A percentile compares a stretch with the other conserved stretches of the same genome.
Evolutionary conservation across 2,329 filamentous ascomycete genomes (phyloP).

Genomic region (Calonectria montana): DNA sequence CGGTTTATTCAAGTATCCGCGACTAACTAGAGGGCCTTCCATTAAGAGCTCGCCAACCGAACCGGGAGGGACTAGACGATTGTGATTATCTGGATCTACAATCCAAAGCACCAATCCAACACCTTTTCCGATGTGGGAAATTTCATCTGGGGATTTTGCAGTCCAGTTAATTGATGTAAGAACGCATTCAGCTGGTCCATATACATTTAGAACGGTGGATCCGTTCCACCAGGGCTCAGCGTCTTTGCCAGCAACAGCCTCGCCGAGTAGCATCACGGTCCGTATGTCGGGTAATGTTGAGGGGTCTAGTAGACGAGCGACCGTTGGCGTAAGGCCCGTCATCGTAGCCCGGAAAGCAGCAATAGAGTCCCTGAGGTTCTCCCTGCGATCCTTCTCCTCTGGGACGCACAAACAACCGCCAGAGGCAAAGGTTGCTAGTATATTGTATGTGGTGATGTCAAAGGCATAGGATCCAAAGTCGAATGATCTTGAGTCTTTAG

Average conservation of each 20-base stretch:
- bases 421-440: background rate
- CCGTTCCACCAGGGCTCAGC: constrained; percentile 3
- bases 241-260: background rate
- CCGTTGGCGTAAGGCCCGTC: constrained; percentile 20
- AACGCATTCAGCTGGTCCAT: constrained; percentile 19
- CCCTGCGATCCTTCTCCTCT: background rate
- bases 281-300: background rate
- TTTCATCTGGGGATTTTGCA: background rate
- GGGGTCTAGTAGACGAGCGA: constrained; percentile 9
- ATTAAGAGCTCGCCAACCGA: constrained; percentile 48
- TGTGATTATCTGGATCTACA: constrained; percentile 40
- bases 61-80: constrained; percentile 42
- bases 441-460: constrained; percentile 6
- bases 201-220: constrained; percentile 4
- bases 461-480: constrained; percentile 19
- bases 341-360: background rate
- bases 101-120: constrained; percentile 38
- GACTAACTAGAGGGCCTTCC: constrained; percentile 57
- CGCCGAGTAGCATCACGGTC: constrained; percentile 10
- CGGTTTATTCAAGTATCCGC: constrained; percentile 61
- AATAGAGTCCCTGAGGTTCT: background rate
- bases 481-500: background rate
- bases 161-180: background rate
- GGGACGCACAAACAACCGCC: constrained; percentile 19
- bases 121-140: constrained; percentile 5